Evolutionary conservation across 768 basidiomycete species (phyloP), one percentile per base, ranked within the genome.

Genomic region (Termitomyces heimii): DNA sequence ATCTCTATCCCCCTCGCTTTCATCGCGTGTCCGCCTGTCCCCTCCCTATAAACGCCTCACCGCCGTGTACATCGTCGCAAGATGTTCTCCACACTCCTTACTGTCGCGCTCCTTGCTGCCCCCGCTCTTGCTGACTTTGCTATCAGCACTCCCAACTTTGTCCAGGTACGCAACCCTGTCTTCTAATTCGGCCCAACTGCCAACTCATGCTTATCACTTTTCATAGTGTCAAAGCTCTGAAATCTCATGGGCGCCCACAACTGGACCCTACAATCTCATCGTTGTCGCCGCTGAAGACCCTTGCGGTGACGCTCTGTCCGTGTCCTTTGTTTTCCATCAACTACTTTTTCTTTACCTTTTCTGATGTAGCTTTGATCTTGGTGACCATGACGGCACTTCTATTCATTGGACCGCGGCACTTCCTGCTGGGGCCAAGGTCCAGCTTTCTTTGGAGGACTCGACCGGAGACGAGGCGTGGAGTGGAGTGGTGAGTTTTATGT

Each of bases 1-100:
- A 56, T 66, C 56, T 59, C 62, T 60, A 62, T 60, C 58, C 66
- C 65, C 66, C 65, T 63, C 67, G 46, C 65, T 61, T 53, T 39
- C 66, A 61, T 64, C 68, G 60, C 67, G 58, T 70, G 60, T 53
- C 55, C 63, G 57, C 61, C 60, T 63, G 65, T 62, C 61, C 55
- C 65, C 61, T 66, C 63, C 56, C 68, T 68, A 64, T 67, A 70
- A n/a, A 69, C 67, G 56, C 61, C 65, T 45, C 60, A 62, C 61
- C 62, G 54, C 57, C 63, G 59, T 52, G 37, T 64, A 65, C 68
- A 70, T 65, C 66, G 62, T 59, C 63, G n/a, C 71, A 80, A 70
- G 72, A 92, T 92, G 90, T 85, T 84, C 81, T 74, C 82, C 76
- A 88, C 90, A 74, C 73, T 92, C 88, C 52, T 89, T 89, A 79